These are phyloP conservation scores for Carex littledalei DNA, from an alignment of 176 grass and related monocot genomes.

Conservation along the genomic window DNA sequence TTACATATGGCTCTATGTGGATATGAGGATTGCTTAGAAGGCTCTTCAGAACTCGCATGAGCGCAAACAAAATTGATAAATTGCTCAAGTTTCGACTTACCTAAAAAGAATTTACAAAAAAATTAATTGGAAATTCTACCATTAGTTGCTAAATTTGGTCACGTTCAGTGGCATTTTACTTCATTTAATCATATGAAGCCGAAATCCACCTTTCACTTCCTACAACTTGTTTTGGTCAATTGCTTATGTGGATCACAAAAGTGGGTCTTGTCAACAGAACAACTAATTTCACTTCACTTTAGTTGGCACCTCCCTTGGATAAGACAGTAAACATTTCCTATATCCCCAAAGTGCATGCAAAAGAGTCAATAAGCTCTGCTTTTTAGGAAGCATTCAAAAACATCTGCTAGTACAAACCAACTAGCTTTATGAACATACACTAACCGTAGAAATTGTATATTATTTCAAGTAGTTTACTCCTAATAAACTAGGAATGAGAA, in stretches of 20 bases:
- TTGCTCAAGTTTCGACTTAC: conserved; percentile 75
- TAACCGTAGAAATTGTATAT: not conserved
- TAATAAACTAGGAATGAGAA: not conserved
- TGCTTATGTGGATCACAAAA: not conserved
- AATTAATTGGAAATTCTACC: not conserved
- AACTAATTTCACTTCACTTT: not conserved
- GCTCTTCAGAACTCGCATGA: conserved; percentile 80
- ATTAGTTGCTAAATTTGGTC: not conserved
- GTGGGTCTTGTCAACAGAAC: not conserved
- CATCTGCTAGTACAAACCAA: not conserved
- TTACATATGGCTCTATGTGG: conserved; percentile 98
- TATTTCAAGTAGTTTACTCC: not conserved
- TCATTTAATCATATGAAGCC: not conserved
- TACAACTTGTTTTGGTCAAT: not conserved
- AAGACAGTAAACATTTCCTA: not conserved
- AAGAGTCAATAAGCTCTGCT: not conserved
- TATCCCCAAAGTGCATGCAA: not conserved
- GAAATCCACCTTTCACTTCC: not conserved
- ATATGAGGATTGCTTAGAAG: conserved; percentile 89
- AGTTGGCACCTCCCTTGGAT: not conserved
- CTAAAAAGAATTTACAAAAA: conserved; percentile 42
- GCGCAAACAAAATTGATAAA: conserved; percentile 80
- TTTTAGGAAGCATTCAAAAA: not conserved
- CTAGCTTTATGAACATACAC: not conserved
- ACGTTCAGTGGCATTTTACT: not conserved